Base-by-base conservation (phyloP, 2,329 filamentous ascomycete genomes). In the Acephala macrosclerotiorum region DNA sequence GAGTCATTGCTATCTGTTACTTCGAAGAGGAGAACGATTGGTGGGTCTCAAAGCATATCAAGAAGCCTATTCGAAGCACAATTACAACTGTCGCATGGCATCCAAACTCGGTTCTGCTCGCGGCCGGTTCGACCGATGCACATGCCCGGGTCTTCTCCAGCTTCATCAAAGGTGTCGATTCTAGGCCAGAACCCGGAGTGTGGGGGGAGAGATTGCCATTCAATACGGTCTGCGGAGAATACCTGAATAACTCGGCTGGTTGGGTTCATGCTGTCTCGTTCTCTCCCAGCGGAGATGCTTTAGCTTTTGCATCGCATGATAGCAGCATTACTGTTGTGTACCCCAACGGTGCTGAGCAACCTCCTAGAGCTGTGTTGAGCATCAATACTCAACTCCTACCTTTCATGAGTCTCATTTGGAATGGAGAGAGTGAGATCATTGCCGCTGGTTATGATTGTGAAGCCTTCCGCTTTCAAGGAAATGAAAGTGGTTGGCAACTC, bases 21-120 rank as follows among this genome's bases (percentile, higher is more conserved):
- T 99, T 99, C 74, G 96, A 99, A 77, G 93, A 97, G 79, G 96
- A 99, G 80, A 97, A 99, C 80, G 94, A 99, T 83, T 99, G 96
- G 96, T 99, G 96, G 96, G 95, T 99, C 49, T 97, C 94, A 42
- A 99, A 99, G 85, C 96, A 99, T 81, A 82, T 99, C 77, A 98
- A 98, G 88, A 99, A 98, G 87, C 96, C 96, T 22, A 97, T 99
- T 75, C 92, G 95, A 72, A 97, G 94, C 78, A 99, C 96, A 64
- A 95, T 99, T 75, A 98, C 96, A 63, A 94, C 92, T 18, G 89
- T 99, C 53, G 90, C 91, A 64, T 99, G 96, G 96, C 96, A 99
- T 80, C 96, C 96, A 40, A 99, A 99, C 84, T 96, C 92, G 11
- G 96, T 99, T 18, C 87, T 99, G 36, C 85, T 99, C 26, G 96